Conservation (phyloP, 192 early-diverging fungal genomes). For the Backusella circina region DNA sequence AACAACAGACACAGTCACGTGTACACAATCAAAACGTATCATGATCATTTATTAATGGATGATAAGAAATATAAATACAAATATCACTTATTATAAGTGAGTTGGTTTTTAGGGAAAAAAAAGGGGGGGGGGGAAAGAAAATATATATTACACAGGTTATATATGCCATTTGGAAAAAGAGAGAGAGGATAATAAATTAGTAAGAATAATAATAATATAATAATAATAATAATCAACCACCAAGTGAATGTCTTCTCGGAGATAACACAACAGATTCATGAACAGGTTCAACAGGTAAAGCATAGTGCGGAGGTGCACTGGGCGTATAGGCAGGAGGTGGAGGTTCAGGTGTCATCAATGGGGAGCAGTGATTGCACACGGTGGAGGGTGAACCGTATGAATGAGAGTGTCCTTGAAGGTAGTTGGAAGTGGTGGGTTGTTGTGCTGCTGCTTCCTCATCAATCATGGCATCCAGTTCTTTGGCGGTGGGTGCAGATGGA, state of each 20-base stretch:
- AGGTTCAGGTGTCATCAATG: background rate
- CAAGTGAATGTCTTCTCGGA: slow-evolving; percentile 6
- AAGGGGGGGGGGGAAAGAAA: background rate
- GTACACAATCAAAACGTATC: too few species aligned
- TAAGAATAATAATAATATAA: background rate
- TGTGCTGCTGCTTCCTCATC: background rate
- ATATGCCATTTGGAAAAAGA: background rate
- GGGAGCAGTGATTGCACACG: background rate
- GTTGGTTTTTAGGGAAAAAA: background rate
- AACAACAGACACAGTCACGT: background rate
- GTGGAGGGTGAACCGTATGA: background rate
- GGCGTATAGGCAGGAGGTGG: slow-evolving; percentile 26
- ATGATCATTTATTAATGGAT: too few species aligned
- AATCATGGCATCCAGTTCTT: background rate
- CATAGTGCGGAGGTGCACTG: slow-evolving; percentile 14
- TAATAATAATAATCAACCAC: background rate
- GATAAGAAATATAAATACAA: background rate
- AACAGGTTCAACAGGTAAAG: background rate
- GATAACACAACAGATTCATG: background rate
- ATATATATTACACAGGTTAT: background rate
- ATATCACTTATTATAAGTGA: background rate
- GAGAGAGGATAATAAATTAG: background rate
- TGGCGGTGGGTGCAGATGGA: slow-evolving; percentile 18
- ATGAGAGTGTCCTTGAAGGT: background rate
- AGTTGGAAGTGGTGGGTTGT: background rate